A percentile compares a stretch with the other conserved stretches of the same genome.
phyloP scores from a whole-genome alignment of 2,329 filamentous ascomycete genomes.

The Fusarium sp. region DNA sequence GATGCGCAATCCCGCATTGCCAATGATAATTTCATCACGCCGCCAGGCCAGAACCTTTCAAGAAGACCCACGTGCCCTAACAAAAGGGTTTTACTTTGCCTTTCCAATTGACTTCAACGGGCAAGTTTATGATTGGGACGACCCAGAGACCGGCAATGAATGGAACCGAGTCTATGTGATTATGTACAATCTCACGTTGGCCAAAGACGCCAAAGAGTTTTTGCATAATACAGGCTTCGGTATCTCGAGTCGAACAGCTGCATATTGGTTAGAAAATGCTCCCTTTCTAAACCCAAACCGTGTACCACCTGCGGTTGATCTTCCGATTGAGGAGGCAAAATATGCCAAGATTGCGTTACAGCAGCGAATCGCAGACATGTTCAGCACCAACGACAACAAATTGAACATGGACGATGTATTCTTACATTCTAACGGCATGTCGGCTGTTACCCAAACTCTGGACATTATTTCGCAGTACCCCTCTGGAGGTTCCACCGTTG shows the following conservation, averaged over 20 bases:
- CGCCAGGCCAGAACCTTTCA: conserved; percentile 31
- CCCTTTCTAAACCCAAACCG: conserved; percentile 25
- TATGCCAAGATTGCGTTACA: conserved; percentile 25
- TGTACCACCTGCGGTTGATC: background rate
- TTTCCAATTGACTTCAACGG: conserved; percentile 30
- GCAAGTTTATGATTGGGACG: background rate
- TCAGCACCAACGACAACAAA: conserved; percentile 26
- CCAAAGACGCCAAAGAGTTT: conserved; percentile 44
- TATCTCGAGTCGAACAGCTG: conserved; percentile 47
- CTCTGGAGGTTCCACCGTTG: conserved; percentile 21
- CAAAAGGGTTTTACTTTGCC: background rate
- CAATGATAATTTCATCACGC: conserved; percentile 32
- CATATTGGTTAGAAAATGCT: conserved; percentile 43
- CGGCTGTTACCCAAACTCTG: conserved; percentile 55
- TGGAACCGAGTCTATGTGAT: conserved; percentile 32
- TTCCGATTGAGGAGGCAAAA: conserved; percentile 13
- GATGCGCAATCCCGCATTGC: background rate
- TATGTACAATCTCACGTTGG: conserved; percentile 27
- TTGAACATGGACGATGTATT: conserved; percentile 57
- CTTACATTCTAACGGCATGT: conserved; percentile 65
- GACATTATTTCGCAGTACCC: background rate
- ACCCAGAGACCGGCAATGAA: background rate
- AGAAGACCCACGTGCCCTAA: conserved; percentile 27
- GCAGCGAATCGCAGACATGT: conserved; percentile 35
- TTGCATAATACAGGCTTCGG: conserved; percentile 50